Base-by-base conservation (phyloP, 2,329 filamentous ascomycete species). In the Aspergillus sp. region DNA sequence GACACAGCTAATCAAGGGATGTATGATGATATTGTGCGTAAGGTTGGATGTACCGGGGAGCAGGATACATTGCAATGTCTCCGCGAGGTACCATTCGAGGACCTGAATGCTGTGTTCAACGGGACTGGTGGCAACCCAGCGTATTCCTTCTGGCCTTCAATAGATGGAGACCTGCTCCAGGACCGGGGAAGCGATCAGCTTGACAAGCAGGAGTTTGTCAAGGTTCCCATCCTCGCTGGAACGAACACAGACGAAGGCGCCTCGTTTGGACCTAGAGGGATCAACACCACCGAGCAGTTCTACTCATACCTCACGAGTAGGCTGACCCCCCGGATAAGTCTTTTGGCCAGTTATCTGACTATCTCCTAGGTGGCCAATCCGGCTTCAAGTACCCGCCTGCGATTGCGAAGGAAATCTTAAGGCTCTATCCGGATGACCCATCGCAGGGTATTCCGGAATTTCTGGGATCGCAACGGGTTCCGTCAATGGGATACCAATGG, bases 211-310 rank as follows among this genome's bases (percentile, higher is more conserved):
- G 79, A 80, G 17, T 89, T 89, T 62, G 82, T 88, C 56, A 79
- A 84, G 52, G 84, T 90, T 0, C 85, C 86, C 1, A 80, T 89
- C 41, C 77, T 90, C 6, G 75, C 81, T 35, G 87, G 88, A 6
- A 81, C 81, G 37, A 90, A 89, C 69, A 82, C 81, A 1, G 87
- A 90, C 63, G 88, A 90, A 68, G 88, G 86, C 2, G 82, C 81
- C 1, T 75, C 76, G 1, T 88, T 87, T 64, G 81, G 77, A 0
- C 78, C 79, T 11, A 68, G 60, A 6, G 81, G 80, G 15, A 80
- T 88, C 60, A 82, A 86, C 66, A 84, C 80, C 1, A 81, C 78
- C 11, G 78, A 73, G 15, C 77, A 86, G 50, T 84, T 87, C 65
- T 70, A 75, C 45, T 66, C 69, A 19, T 75, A 71, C 50, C 70